These are phyloP conservation scores for Mycena haematopus DNA, from an alignment of 768 basidiomycete species.

Conservation along the genomic window DNA sequence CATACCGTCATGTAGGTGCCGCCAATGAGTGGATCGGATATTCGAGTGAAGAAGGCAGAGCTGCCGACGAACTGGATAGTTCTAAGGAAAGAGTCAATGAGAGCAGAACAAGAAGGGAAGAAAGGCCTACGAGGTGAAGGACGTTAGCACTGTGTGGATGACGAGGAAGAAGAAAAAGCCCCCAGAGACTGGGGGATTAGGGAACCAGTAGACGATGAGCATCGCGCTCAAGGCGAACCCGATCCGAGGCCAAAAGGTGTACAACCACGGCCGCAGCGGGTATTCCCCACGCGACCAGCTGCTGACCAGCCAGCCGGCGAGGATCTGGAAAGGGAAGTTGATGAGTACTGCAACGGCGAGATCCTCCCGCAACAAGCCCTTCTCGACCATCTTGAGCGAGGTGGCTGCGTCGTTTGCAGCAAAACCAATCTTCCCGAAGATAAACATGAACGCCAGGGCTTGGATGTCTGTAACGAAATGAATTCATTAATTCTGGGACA, in stretches of 20 bases:
- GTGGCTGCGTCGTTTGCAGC: conserved; percentile 93
- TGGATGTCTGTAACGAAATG: conserved; percentile 76
- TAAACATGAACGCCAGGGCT: conserved; percentile 81
- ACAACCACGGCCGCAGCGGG: conserved; percentile 86
- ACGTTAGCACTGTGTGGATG: conserved; percentile 79
- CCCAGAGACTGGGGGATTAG: conserved; percentile 69
- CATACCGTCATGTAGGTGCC: conserved; percentile 99
- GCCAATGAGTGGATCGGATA: conserved; percentile 97
- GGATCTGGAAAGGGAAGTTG: conserved; percentile 97
- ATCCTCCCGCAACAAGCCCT: conserved; percentile 93
- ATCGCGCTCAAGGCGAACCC: conserved; percentile 74
- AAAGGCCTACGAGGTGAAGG: conserved; percentile 78
- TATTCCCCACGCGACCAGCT: conserved; percentile 87
- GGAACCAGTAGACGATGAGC: conserved; percentile 84
- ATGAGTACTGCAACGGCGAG: conserved; percentile 94
- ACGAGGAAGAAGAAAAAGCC: conserved; percentile 85
- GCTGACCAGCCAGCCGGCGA: conserved; percentile 93
- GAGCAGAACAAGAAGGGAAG: conserved; percentile 9
- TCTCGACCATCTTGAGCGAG: conserved; percentile 93
- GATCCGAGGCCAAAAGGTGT: conserved; percentile 90
- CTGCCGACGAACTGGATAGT: conserved; percentile 98
- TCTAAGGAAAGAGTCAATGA: conserved; percentile 44
- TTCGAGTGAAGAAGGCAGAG: conserved; percentile 96
- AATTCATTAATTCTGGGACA: conserved; percentile 1
- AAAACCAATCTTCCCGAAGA: conserved; percentile 94